A percentile compares a stretch with the other conserved stretches of the same genome.
Evolutionary conservation across 768 basidiomycete genomes (phyloP).

Genomic region (Hydnum rufescens): DNA sequence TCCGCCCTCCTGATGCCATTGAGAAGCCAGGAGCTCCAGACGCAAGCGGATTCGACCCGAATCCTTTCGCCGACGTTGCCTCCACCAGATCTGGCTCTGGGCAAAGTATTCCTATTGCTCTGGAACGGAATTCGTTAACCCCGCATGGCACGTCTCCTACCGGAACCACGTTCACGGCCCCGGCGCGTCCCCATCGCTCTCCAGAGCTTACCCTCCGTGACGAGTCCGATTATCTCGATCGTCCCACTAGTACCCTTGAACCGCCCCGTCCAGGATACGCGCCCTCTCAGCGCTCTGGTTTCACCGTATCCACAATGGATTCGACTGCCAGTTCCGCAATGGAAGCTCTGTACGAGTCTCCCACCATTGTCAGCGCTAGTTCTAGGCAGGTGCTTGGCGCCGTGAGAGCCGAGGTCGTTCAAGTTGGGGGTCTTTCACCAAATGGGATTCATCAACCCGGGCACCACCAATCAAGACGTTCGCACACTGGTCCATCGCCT

Average conservation of each 20-base stretch:
- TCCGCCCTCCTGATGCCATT: neutral
- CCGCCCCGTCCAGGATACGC: conserved; percentile 6
- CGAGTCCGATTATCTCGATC: neutral
- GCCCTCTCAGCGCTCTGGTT: conserved; percentile 6
- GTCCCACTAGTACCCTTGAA: neutral
- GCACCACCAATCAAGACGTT: neutral
- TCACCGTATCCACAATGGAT: conserved; percentile 5
- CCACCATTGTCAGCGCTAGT: conserved; percentile 8
- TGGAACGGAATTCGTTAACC: conserved; percentile 7
- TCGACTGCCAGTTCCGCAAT: conserved; percentile 4
- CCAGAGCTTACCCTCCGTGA: conserved; percentile 7
- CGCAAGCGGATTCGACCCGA: too few relatives aligned
- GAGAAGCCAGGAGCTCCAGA: neutral
- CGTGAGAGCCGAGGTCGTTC: conserved; percentile 8
- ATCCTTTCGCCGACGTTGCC: conserved; percentile 9
- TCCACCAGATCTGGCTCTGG: neutral
- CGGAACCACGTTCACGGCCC: conserved; percentile 2
- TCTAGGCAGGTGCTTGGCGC: conserved; percentile 9
- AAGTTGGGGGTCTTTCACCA: neutral
- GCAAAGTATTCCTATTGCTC: neutral
- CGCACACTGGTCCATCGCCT: neutral
- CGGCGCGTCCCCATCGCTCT: conserved; percentile 8
- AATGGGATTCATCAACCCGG: neutral
- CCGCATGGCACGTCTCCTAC: conserved; percentile 6
- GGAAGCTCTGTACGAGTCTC: conserved; percentile 7